Base-by-base conservation (phyloP, 2,329 filamentous ascomycete genomes). In the Arthrobotrys iridis region DNA sequence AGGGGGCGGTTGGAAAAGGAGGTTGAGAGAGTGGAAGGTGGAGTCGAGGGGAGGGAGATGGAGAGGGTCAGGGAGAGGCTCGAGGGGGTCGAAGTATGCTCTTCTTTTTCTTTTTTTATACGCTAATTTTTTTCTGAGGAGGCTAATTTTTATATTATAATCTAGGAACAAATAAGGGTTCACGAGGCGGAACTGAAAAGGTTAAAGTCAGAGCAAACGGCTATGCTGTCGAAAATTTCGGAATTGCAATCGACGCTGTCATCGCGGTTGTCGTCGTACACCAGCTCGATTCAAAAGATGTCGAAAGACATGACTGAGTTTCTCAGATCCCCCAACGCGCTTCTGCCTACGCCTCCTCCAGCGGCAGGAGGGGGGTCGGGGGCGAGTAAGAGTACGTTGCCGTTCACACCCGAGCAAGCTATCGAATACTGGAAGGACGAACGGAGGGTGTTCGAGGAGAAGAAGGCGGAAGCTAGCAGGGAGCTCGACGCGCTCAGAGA, bases 401-500 rank as follows among this genome's bases (percentile, higher is more conserved):
- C 72, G 2, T 70, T 76, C 20, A 76, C 72, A 3, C 72, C 72
- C 1, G 72, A 76, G 13, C 64, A 68, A 50, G 72, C 72, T 5
- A 26, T 70, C 13, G 86, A 89, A 10, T 91, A 90, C 85, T 93
- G 89, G 88, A 85, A 87, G 65, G 85, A 86, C 4, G 90, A 93
- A 77, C 83, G 89, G 1, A 82, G 82, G 0, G 82, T 87, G 0
- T 82, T 91, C 1, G 83, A 88, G 58, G 82, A 83, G 43, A 86
- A 86, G 70, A 87, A 87, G 76, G 80, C 82, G 6, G 85, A 86
- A 18, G 86, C 90, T 0, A 85, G 88, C 28, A 84, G 84, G 45
- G 91, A 93, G 76, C 86, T 86, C n/a, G 82, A 84, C 3, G 91
- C 91, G 0, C 84, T 93, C 8, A 87, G 90, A 24, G 87, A 91